Evolutionary conservation across 2,329 filamentous ascomycete genomes (phyloP), one percentile per base, ranked within the genome.

Genomic region (Exophiala oligosperma): DNA sequence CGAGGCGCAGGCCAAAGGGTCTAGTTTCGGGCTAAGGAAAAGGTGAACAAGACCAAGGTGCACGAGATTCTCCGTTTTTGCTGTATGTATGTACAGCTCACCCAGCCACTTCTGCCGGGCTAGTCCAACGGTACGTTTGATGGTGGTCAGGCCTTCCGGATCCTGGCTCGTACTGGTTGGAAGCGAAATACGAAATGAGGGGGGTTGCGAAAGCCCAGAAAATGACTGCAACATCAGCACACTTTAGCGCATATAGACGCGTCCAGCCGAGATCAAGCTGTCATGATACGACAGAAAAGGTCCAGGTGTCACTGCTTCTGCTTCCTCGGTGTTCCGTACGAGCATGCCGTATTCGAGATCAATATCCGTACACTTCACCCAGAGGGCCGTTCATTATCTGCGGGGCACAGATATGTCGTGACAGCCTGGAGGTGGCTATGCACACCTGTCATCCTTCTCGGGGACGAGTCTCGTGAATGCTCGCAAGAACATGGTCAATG

Each of bases 171-270:
- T 6, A 9, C 7, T 35, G 32, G 32, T 43, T 43, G 40, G 40
- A 43, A 43, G 40, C 7, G 32, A 35, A 35, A 28, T 9, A 37
- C 17, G 50, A 44, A 43, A 17, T 43, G 40, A 43, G 40, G 40
- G 40, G 40, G 3, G 40, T 17, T 43, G 40, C n/a, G 40, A 35
- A 40, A 43, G 49, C 43, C 40, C 17, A 51, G 54, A 41, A 48
- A 35, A 29, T 24, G 38, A 49, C 41, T 58, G 57, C 52, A 60
- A 60, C 57, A 52, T 56, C 57, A 52, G 53, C 52, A 40, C 24
- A 35, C 26, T 26, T 49, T 50, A 59, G 51, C 29, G 52, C 48
- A 23, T 35, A 11, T 9, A n/a, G 21, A 43, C 29, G 29, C 8
- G 12, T 44, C 51, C 51, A 29, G 37, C 40, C 49, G 32, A 57